Evolutionary conservation across 73 alveolate species (phyloP), one percentile per base, ranked within the genome.

Genomic region (Paramecium biaurelia): DNA sequence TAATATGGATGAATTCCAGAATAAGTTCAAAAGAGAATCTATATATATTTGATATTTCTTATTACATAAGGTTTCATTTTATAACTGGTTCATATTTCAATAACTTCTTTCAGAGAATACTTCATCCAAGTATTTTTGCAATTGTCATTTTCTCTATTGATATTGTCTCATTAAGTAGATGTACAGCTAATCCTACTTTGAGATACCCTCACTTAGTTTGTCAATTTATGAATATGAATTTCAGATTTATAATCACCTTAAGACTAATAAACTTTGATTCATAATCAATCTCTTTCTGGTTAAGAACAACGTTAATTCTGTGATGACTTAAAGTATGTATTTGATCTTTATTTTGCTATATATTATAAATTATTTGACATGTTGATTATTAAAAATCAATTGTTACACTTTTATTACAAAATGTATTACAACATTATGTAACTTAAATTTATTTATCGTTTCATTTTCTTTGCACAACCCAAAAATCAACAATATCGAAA

Each of bases 1-100:
- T 79, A 41, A 7, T 90, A 57, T 12, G 99, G 99, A 57, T 96
- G 97, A 23, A 93, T 96, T n/a, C 97, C 99, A 57, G 96, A 53
- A 95, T 70, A 2, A 86, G 76, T 53, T 96, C 96, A 57, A 95
- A 86, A 12, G 93, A 24, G 23, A 85, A 90, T 92, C 98, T 92
- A 67, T 63, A 85, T n/a, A 47, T 86, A 72, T 67, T 76, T 70
- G 86, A 53, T 53, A 0, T 5, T 4, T 18, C 38, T 20, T 35
- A 45, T 37, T 43, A 79, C 53, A 88, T 89, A 21, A 89, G 42
- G 26, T 70, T 18, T 89, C 85, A 34, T 85, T 89, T 70, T 70
- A 15, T 5, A n/a, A n/a, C n/a, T n/a, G n/a, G n/a, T n/a, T n/a
- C n/a, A n/a, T n/a, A n/a, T n/a, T n/a, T n/a, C n/a, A n/a, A n/a